Evolutionary conservation across 768 basidiomycete species (phyloP).

Genomic region (Pisolithus sp.): DNA sequence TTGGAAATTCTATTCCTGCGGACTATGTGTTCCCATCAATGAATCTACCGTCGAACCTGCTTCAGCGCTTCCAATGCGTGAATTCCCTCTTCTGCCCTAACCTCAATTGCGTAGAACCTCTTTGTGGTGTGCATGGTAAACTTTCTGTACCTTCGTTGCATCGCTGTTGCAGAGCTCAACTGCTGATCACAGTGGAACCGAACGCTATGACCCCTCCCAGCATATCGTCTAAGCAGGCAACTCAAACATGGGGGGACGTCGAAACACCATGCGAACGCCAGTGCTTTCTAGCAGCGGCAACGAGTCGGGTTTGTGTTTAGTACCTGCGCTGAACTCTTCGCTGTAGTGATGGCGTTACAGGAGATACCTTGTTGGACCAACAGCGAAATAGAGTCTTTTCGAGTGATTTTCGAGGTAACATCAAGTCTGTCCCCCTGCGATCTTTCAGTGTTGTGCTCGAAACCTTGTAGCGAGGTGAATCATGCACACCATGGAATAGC

Average conservation of each 20-base stretch:
- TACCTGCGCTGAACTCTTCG: neutral
- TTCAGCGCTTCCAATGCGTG: slow-evolving; percentile 30
- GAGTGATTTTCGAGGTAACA: slow-evolving; percentile 33
- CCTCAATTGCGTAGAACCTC: slow-evolving; percentile 42
- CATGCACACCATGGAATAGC: neutral
- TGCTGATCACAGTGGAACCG: slow-evolving; percentile 14
- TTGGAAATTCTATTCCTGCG: slow-evolving; percentile 18
- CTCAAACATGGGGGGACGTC: slow-evolving; percentile 4
- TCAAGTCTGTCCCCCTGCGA: slow-evolving; percentile 48
- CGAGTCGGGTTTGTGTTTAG: slow-evolving; percentile 10
- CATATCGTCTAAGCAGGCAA: neutral
- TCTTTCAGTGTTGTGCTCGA: slow-evolving; percentile 46
- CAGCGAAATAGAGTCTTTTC: slow-evolving; percentile 35
- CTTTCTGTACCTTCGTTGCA: neutral
- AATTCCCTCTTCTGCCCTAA: slow-evolving; percentile 46
- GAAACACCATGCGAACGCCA: slow-evolving; percentile 20
- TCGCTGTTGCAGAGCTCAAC: slow-evolving; percentile 3
- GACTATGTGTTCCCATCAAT: slow-evolving; percentile 9
- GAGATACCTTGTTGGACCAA: slow-evolving; percentile 32
- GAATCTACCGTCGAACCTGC: slow-evolving; percentile 6
- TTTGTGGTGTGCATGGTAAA: slow-evolving; percentile 47
- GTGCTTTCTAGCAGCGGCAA: slow-evolving; percentile 20
- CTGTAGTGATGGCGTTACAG: neutral
- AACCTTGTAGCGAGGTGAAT: slow-evolving; percentile 54
- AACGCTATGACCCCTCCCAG: slow-evolving; percentile 11